Percentiles rank a stretch among this genome's conserved stretches.
These are phyloP conservation scores for Mycena pura DNA, from an alignment of 768 basidiomycete genomes.

Conservation along the genomic window DNA sequence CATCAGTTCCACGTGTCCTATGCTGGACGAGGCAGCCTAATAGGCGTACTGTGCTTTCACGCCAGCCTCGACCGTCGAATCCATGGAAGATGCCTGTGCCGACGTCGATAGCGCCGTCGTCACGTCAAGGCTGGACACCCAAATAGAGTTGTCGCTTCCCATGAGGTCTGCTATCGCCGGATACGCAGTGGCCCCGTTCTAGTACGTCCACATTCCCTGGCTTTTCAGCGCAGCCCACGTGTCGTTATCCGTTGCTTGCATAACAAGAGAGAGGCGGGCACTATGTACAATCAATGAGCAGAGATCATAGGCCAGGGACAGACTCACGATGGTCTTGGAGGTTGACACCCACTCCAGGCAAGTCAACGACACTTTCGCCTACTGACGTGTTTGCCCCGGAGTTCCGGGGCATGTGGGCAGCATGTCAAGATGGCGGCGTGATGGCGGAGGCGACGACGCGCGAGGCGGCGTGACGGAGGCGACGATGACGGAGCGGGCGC, in stretches of 20 bases:
- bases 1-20: slow-evolving; percentile 28
- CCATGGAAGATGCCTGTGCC: slow-evolving; percentile 12
- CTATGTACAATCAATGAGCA: not conserved
- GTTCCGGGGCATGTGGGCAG: too few species aligned
- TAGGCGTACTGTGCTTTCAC: slow-evolving; percentile 24
- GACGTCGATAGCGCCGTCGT: slow-evolving; percentile 12
- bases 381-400: too few species aligned
- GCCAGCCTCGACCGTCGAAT: slow-evolving; percentile 22
- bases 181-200: slow-evolving; percentile 27
- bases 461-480: too few species aligned
- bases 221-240: slow-evolving; percentile 25
- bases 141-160: slow-evolving; percentile 6
- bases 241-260: slow-evolving; percentile 20
- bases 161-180: slow-evolving; percentile 19
- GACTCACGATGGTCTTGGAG: slow-evolving; percentile 24
- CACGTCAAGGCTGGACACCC: slow-evolving; percentile 10
- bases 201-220: slow-evolving; percentile 27
- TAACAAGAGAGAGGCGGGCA: slow-evolving; percentile 14
- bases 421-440: too few species aligned
- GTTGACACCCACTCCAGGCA: slow-evolving; percentile 25
- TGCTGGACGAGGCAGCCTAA: slow-evolving; percentile 15
- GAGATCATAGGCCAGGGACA: not conserved
- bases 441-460: too few species aligned
- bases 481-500: too few species aligned
- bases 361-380: slow-evolving; percentile 22